These are phyloP conservation scores for Leccinum broughii DNA, from an alignment of 768 basidiomycete genomes.

Conservation along the genomic window DNA sequence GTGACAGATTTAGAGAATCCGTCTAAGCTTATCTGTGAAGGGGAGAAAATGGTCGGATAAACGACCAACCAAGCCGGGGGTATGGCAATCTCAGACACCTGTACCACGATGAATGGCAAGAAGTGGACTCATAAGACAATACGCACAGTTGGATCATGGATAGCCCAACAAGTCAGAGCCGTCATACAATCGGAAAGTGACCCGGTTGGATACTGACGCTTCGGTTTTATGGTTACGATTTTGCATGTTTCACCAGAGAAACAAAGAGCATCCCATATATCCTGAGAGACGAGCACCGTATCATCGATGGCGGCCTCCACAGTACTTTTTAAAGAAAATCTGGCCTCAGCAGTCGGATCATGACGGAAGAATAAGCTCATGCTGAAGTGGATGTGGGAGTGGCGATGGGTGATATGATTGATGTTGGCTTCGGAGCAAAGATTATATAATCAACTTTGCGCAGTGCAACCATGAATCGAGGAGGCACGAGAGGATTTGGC, in stretches of 20 bases:
- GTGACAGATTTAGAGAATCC: conserved; percentile 18
- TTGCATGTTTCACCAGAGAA: conserved; percentile 13
- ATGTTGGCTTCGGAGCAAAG: neutral
- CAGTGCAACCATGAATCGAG: conserved; percentile 47
- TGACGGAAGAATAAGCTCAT: conserved; percentile 43
- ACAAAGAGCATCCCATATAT: conserved; percentile 34
- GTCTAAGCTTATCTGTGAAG: conserved; percentile 13
- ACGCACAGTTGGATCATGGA: conserved; percentile 40
- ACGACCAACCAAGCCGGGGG: conserved; percentile 41
- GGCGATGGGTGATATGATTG: neutral
- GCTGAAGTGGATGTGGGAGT: neutral
- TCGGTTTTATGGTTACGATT: conserved; percentile 29
- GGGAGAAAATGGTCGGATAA: conserved; percentile 39
- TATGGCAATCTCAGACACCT: conserved; percentile 37
- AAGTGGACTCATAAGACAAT: neutral
- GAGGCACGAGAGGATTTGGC: conserved; percentile 52
- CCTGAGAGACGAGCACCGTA: conserved; percentile 32
- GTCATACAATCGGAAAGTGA: conserved; percentile 2
- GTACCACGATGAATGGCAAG: conserved; percentile 25
- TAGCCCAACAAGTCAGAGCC: conserved; percentile 38
- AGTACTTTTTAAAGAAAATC: conserved; percentile 28
- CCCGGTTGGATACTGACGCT: conserved; percentile 3
- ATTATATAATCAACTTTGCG: conserved; percentile 26
- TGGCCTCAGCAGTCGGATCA: conserved; percentile 22
- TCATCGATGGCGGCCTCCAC: conserved; percentile 18